Base-by-base conservation (phyloP, 2,329 filamentous ascomycete species). In the Alternaria atra region DNA sequence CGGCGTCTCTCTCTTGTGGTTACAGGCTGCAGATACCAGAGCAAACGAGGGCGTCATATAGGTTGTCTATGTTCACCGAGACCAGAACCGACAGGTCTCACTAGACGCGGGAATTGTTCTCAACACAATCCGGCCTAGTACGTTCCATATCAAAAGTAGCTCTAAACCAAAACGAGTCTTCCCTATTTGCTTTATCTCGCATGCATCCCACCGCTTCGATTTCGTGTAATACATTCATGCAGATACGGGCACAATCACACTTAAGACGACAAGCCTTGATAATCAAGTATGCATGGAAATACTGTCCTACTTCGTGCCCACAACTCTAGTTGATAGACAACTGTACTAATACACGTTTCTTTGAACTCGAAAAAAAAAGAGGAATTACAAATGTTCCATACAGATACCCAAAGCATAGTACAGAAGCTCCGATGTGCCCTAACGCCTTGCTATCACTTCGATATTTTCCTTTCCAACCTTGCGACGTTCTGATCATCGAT, bases 371-470 rank as follows among this genome's bases (percentile, higher is more conserved):
- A 29, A 8, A 40, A 29, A 34, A 48, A 42, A 30, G 15, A 52
- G n/a, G 15, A 37, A 50, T 50, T 50, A 50, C 20, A 50, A 50
- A 34, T 25, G 13, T 4, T 35, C 5, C 39, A 4, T 42, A 25
- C 39, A 42, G 5, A 42, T 42, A 42, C 39, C 39, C 5, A 42
- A 42, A 15, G 20, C 12, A 5, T 42, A 8, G 39, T 42, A 42
- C 20, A 42, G 10, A 39, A 30, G 23, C 30, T 27, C 27, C 23
- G 23, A 47, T 30, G 20, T 35, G 20, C 40, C 47, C 27, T 32
- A 63, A 63, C 60, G 60, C 60, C 60, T 52, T 60, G 60, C 52
- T 60, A 52, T 48, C 37, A n/a, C n/a, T n/a, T 48, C 13, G 40
- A 35, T 13, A 27, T 43, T 32, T 20, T 40, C 10, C 46, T 27